Evolutionary conservation across 2,329 filamentous ascomycete genomes (phyloP), one percentile per base, ranked within the genome.

Genomic region (Albifimbria verrucaria): DNA sequence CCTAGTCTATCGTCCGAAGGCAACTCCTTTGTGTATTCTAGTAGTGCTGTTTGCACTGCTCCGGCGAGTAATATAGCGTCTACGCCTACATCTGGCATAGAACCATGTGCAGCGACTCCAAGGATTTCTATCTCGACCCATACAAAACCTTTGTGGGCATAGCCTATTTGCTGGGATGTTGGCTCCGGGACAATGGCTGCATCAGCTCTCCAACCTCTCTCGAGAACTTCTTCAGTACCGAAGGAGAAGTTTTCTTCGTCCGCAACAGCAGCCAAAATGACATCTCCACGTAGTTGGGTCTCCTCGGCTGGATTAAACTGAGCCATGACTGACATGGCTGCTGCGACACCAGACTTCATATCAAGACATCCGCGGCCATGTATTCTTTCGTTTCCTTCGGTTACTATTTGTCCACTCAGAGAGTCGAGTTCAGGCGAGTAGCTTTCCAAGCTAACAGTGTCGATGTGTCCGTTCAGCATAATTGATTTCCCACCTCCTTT

Each of bases 401-500:
- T n/a, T n/a, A n/a, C n/a, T n/a, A n/a, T n/a, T 7, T 66, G 57
- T 2, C 78, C 78, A 10, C 72, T 72, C 1, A 81, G 59, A 0
- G 77, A 68, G 39, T 80, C 70, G 2, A 65, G 68, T 1, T 75
- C 72, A n/a, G n/a, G n/a, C n/a, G n/a, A n/a, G 52, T 81, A 80
- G 2, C 76, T 76, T 5, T 67, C 58, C 0, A 76, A 57, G 6
- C 72, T 80, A 5, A 81, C 79, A 0, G 79, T 82, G 50, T 82
- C 78, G 1, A 77, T 70, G 53, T 82, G 79, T 0, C 79, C 78
- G 22, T 81, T 81, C 41, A 82, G 65, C 73, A 81, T 79, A 5
- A 81, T 59, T 2, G 65, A 75, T 52, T 75, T 75, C 5, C 77
- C 78, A 1, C 67, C 71, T 0, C 78, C 77, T 1, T 64, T 67